Evolutionary conservation across 208 protist species (phyloP), one percentile per base, ranked within the genome.

Genomic region (Giardia duodenalis): DNA sequence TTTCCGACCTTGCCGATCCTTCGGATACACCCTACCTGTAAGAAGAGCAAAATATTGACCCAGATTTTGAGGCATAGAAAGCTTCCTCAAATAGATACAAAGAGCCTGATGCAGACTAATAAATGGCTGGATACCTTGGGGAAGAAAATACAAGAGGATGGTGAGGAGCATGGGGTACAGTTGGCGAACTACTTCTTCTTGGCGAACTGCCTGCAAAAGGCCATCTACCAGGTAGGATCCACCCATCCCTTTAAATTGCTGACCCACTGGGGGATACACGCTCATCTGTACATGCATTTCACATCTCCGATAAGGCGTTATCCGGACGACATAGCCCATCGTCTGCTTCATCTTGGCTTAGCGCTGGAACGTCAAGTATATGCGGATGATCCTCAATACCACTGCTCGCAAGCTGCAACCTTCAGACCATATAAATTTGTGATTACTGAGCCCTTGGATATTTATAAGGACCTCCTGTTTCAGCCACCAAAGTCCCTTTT

Each of bases 281-380:
- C 46, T 1, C 1, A 67, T 0, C n/a, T 57, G 30, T 93, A 93
- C 44, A 92, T 67, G 44, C 92, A 93, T 91, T 93, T 93, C 44
- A 93, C 92, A 89, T 89, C 67, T 10, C 92, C 92, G 46, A 93
- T 93, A 86, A 0, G 92, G 39, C 46, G 92, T 57, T 93, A 93
- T 76, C 44, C 92, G 67, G 92, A 93, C 46, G 45, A 90, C 47
- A 93, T 93, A 0, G 67, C 42, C 2, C 92, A 93, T 44, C 22
- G 90, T 42, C 30, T 92, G 46, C 42, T 86, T 39, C 44, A 44
- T 67, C 42, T 46, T 48, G 4, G 43, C 47, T 57, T 92, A 67
- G 45, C 2, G 42, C 45, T 92, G n/a, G 42, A 92, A 57, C 3
- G n/a, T 4, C 2, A 39, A 30, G 47, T 57, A n/a, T 57, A 48